Evolutionary conservation across 106 monocot genomes (phyloP), one percentile per base, ranked within the genome.

Genomic region (Iris macrosiphon): DNA sequence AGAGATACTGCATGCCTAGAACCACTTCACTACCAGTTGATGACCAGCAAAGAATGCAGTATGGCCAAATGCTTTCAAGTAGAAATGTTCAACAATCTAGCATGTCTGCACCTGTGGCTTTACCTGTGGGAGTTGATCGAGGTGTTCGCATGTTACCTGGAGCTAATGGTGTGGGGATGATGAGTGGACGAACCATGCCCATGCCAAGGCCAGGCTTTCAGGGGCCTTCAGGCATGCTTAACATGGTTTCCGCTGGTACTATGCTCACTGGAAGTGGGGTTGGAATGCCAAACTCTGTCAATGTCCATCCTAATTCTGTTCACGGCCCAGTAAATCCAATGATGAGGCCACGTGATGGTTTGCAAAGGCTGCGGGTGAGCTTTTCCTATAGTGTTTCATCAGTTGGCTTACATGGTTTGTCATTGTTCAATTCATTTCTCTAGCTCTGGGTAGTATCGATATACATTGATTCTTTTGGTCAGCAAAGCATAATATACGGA

Each of bases 301-400:
- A 57, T 60, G 42, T 57, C 16, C 82, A 82, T 41, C 62, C 75
- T 37, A 38, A 30, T 71, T 23, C 73, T 55, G 68, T 82, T 56
- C 41, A 77, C 22, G 68, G 77, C 11, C 70, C 77, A 28, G 83
- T 67, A 50, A 91, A 72, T 58, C 61, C 90, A 24, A 70, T 90
- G 71, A 41, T 80, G 60, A 76, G 90, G 59, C 75, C 89, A 13
- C 87, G 65, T 60, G 84, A 88, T 55, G 20, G 71, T 39, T 27
- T 93, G 68, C 84, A 78, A 55, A 72, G 84, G 66, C 60, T 67
- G 4, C 66, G 87, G 80, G 98, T 91, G 59, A 83, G 87, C 15
- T 6, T 56, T 39, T 55, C n/a, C n/a, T n/a, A n/a, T n/a, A n/a
- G n/a, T n/a, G n/a, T n/a, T n/a, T n/a, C n/a, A n/a, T n/a, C n/a